These are phyloP conservation scores for Botrytis fabae DNA, from an alignment of 2,329 filamentous ascomycete species.

Conservation along the genomic window DNA sequence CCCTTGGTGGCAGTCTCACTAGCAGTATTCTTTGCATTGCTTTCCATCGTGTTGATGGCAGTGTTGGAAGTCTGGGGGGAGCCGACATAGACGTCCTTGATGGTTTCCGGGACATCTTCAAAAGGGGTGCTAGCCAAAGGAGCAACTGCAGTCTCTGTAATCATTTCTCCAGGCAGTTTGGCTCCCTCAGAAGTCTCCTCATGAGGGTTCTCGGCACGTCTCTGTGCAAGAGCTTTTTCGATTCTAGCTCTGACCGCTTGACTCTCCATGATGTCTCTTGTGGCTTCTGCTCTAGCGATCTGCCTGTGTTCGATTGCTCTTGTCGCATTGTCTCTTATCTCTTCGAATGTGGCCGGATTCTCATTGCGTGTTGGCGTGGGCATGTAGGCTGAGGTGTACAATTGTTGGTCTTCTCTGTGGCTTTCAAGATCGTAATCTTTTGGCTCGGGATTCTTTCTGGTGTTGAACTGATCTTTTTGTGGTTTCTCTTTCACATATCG, in stretches of 20 bases:
- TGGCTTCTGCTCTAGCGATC: neutral
- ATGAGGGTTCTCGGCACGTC: neutral
- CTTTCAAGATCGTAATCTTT: neutral
- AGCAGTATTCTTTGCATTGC: neutral
- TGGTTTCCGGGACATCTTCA: neutral
- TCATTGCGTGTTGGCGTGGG: neutral
- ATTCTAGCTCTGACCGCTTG: neutral
- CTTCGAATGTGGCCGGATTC: neutral
- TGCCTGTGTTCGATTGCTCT: neutral
- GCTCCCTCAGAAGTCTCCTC: neutral
- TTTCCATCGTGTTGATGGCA: neutral
- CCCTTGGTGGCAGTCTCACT: neutral
- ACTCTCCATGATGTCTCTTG: neutral
- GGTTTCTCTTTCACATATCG: neutral
- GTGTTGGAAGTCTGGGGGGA: neutral
- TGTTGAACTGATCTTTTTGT: neutral
- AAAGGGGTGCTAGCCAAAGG: neutral
- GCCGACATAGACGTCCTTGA: neutral
- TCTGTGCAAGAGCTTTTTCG: neutral
- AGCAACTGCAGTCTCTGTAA: neutral
- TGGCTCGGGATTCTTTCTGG: neutral
- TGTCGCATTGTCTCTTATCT: neutral
- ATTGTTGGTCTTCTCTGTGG: neutral
- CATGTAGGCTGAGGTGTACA: accelerated
- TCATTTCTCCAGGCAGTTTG: neutral